These are phyloP conservation scores for Calamus simplicifolius DNA, from an alignment of 176 grass and related monocot species.

Conservation along the genomic window DNA sequence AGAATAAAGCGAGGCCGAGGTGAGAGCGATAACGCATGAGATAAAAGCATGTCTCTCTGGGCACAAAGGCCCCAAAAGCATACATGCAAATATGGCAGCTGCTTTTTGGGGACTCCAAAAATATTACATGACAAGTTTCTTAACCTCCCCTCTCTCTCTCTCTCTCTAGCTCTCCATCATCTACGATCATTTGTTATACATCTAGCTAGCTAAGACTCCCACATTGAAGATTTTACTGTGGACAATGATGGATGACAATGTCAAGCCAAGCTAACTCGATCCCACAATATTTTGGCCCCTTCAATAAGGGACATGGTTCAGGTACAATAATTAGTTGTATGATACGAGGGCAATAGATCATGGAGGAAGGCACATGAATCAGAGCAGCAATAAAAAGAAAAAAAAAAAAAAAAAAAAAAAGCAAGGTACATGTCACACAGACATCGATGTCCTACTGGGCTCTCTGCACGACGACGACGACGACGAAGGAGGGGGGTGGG, in stretches of 20 bases:
- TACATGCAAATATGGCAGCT: not conserved
- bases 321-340: not conserved
- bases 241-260: too few species aligned
- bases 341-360: not conserved
- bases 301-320: too few species aligned
- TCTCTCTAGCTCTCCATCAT: not conserved
- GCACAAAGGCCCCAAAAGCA: not conserved
- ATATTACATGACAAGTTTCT: too few species aligned
- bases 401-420: not conserved
- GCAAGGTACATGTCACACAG: not conserved
- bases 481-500: too few species aligned
- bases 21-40: constrained; percentile 5
- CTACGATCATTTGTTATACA: too few species aligned
- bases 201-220: too few species aligned
- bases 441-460: not conserved
- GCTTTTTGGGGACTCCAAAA: too few species aligned
- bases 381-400: not conserved
- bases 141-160: not conserved
- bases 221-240: too few species aligned
- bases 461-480: not conserved
- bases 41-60: constrained; percentile 1
- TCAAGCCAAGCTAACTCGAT: too few species aligned
- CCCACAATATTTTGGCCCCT: too few species aligned
- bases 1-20: constrained; percentile 1
- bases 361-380: constrained; percentile 5